Conservation (phyloP, 306 rosid species). For the Trichosanthes truncata region DNA sequence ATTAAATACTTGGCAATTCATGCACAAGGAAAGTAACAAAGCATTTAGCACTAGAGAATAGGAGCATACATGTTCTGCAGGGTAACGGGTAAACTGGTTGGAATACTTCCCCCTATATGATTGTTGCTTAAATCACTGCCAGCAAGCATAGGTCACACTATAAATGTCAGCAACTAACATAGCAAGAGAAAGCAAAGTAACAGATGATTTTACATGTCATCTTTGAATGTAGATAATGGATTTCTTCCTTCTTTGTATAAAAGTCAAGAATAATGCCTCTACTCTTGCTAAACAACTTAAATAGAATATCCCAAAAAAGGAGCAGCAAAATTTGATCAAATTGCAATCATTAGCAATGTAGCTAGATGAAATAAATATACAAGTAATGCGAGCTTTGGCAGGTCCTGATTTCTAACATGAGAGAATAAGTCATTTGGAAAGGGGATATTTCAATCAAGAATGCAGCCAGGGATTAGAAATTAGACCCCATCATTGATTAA, state of each 20-base stretch:
- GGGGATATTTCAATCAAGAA: not conserved
- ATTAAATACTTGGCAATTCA: conserved; percentile 24
- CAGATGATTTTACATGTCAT: not conserved
- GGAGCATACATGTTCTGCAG: conserved; percentile 60
- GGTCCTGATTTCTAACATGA: not conserved
- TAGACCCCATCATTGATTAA: not conserved
- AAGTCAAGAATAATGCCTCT: not conserved
- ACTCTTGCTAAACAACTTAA: not conserved
- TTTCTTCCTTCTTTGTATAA: not conserved
- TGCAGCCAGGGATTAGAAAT: not conserved
- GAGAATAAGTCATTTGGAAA: not conserved
- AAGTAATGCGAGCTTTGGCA: not conserved
- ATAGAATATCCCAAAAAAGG: not conserved
- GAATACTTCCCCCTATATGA: conserved; percentile 81
- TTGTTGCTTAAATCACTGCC: conserved; percentile 86
- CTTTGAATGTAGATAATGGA: not conserved
- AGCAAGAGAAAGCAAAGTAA: not conserved
- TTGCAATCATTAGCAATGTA: not conserved
- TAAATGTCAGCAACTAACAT: not conserved
- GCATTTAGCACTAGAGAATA: not conserved
- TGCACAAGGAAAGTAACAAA: conserved; percentile 7
- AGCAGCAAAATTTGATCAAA: not conserved
- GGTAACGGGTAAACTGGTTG: conserved; percentile 65
- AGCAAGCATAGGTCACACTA: conserved; percentile 6
- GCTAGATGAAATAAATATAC: not conserved